Percentiles rank a stretch among this genome's conserved stretches.
Evolutionary conservation across 2,329 filamentous ascomycete genomes (phyloP).

Genomic region (Phyllosticta citrichinensis): DNA sequence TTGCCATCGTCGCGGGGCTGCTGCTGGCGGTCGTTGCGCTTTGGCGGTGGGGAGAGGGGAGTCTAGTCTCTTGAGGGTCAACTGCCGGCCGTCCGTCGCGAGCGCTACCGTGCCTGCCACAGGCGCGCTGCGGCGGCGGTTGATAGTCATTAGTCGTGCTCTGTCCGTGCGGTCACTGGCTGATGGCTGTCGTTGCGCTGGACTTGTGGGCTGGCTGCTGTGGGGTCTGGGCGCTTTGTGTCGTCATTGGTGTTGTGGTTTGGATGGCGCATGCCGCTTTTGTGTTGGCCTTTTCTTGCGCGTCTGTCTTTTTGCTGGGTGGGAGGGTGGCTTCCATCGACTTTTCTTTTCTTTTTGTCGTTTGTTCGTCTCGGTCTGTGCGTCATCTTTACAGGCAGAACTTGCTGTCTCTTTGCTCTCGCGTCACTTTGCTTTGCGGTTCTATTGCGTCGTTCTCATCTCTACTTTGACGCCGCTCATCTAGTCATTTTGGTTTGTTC

Average conservation of each 20-base stretch:
- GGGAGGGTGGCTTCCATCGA: neutral
- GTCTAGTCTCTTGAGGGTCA: neutral
- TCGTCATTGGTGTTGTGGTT: neutral
- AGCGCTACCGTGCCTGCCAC: neutral
- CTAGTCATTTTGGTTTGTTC: too few relatives aligned
- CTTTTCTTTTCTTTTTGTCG: neutral
- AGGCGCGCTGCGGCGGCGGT: neutral
- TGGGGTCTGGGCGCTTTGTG: neutral
- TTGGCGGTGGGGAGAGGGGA: too few relatives aligned
- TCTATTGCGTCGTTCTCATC: too few relatives aligned
- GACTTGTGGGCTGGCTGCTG: neutral
- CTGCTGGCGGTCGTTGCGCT: neutral
- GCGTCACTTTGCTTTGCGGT: too few relatives aligned
- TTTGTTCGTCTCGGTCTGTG: neutral
- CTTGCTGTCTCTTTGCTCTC: too few relatives aligned
- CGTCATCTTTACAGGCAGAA: neutral
- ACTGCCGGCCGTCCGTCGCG: neutral
- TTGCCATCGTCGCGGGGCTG: neutral
- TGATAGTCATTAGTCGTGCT: neutral
- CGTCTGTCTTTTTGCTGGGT: neutral
- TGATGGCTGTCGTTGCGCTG: neutral
- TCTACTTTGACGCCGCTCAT: too few relatives aligned
- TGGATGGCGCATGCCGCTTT: too few relatives aligned
- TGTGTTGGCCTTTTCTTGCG: too few relatives aligned
- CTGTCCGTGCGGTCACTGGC: neutral